Evolutionary conservation across 331 rosid species (phyloP).

Genomic region (Malus hybrid): DNA sequence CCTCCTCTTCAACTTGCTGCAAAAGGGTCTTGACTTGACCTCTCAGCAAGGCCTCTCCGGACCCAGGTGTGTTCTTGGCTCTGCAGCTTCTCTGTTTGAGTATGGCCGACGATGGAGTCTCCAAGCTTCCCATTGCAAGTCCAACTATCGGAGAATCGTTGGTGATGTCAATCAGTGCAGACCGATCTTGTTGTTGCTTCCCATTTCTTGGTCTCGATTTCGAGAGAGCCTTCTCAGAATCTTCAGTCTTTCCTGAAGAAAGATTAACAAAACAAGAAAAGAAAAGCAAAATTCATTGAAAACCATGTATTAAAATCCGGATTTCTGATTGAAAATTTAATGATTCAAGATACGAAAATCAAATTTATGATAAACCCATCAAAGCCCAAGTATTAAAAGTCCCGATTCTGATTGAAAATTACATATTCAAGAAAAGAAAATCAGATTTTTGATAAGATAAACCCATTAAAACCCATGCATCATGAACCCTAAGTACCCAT

Average conservation of each 20-base stretch:
- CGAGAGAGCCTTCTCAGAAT: conserved; percentile 35
- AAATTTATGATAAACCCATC: neutral
- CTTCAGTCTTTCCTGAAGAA: conserved; percentile 46
- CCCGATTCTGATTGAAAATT: neutral
- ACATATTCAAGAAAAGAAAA: neutral
- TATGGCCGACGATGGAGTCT: conserved; percentile 51
- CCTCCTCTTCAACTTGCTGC: conserved; percentile 94
- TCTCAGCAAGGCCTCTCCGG: conserved; percentile 87
- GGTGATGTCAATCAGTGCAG: conserved; percentile 64
- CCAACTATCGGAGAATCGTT: conserved; percentile 95
- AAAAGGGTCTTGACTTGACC: conserved; percentile 88
- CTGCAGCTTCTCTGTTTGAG: conserved; percentile 40
- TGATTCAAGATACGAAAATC: neutral
- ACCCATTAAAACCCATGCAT: too few relatives aligned
- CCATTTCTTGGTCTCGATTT: conserved; percentile 42
- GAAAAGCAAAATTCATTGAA: neutral
- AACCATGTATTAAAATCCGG: neutral
- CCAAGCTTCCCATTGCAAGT: conserved; percentile 42
- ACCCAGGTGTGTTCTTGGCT: conserved; percentile 71
- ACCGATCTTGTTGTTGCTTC: conserved; percentile 55
- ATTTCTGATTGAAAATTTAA: neutral
- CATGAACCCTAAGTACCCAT: neutral
- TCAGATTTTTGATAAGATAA: too few relatives aligned
- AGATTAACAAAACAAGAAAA: neutral
- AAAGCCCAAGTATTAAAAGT: neutral